Base-by-base conservation (phyloP, 805 yeast species). In the Metschnikowia hibisci region DNA sequence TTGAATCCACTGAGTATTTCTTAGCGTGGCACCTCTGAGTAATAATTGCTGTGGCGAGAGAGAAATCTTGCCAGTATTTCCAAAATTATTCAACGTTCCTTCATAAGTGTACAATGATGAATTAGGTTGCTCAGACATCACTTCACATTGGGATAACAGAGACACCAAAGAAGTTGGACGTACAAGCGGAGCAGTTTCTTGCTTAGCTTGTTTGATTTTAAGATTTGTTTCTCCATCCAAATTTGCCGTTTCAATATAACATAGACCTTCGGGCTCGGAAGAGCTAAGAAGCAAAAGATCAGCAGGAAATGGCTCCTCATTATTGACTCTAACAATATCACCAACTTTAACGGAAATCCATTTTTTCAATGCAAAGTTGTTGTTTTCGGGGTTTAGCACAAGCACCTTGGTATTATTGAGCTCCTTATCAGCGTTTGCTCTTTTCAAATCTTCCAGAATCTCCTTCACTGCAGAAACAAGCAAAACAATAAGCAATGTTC, bases 151-250 rank as follows among this genome's bases (percentile, higher is more conserved):
- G 3, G 63, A 33, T 44, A 71, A 55, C 42, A 62, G 69, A 25
- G 51, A 45, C 7, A 66, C 62, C n/a, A 71, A 49, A 20, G 80
- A 83, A 23, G 71, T 65, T 0, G 93, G 86, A 38, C 84, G 80
- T 20, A 84, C 84, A 43, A 85, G 61, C 47, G 74, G 72, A 4
- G 87, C 74, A 0, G 99, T 93, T 56, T 89, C 96, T 2, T 77
- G 69, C 40, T 75, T 74, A 1, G 96, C 80, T 62, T 93, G 98
- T 58, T 95, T 95, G 60, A 93, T 93, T 59, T 93, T 93, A 56
- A 93, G 73, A 62, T 93, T 93, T 0, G 99, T 95, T 63, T 93
- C 99, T 44, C 99, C 99, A 64, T 93, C 99, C 53, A 93, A 71
- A 57, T 93, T 93, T 0, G 99, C 96, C 1, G 99, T 93, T 64